Evolutionary conservation across 73 alveolate species (phyloP).

Genomic region (Paramecium octaurelia): DNA sequence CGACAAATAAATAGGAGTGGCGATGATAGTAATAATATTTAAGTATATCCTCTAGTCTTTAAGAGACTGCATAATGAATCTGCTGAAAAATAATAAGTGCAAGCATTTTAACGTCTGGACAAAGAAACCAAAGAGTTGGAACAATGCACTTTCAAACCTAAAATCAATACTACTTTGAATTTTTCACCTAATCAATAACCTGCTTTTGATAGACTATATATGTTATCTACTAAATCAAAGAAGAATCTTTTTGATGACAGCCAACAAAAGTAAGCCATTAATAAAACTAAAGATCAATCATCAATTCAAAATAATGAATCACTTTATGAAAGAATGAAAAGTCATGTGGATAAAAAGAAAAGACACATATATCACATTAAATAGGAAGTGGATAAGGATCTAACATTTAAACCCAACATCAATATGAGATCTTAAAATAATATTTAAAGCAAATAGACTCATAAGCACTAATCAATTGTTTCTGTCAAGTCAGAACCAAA

Average conservation of each 20-base stretch:
- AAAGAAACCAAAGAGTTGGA: background rate
- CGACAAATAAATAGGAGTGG: background rate
- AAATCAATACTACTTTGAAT: background rate
- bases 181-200: background rate
- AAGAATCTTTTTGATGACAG: background rate
- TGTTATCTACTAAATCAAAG: slow-evolving; percentile 12
- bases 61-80: slow-evolving; percentile 38
- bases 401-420: slow-evolving; percentile 9
- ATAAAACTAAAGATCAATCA: background rate
- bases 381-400: background rate
- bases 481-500: slow-evolving; percentile 16
- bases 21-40: background rate
- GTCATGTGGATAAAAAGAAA: slow-evolving; percentile 2
- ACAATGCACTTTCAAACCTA: slow-evolving; percentile 19
- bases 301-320: background rate
- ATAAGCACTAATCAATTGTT: background rate
- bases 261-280: background rate
- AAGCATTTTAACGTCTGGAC: background rate
- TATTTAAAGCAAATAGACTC: background rate
- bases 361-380: background rate
- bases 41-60: background rate
- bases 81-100: background rate
- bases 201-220: slow-evolving; percentile 35
- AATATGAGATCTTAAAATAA: background rate
- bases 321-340: slow-evolving; percentile 45